Base-by-base conservation (phyloP, 2,329 filamentous ascomycete species). In the Phaeophleospora eucalypticola region DNA sequence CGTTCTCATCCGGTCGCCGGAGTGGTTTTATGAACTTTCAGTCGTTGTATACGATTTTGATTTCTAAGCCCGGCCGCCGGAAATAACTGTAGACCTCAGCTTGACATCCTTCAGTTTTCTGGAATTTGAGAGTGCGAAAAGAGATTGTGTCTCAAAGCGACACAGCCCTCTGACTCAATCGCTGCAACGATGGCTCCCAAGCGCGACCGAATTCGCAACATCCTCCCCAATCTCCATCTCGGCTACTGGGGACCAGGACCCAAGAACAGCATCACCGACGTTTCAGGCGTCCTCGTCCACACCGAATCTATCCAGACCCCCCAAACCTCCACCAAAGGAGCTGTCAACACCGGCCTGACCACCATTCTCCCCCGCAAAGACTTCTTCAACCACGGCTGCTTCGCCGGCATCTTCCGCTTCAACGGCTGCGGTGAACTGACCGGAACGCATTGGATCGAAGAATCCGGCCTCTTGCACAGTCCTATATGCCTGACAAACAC, bases 391-490 rank as follows among this genome's bases (percentile, higher is more conserved):
- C 33, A 44, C 20, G 41, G 21, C 16, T 36, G 41, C 41, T 44
- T 29, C 27, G 41, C 41, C 27, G 33, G 41, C 32, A 35, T 44
- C 27, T 44, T 44, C 41, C 18, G 41, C 32, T 44, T 44, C 41
- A 44, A 44, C 24, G 41, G 41, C 18, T 20, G 18, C 12, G 41
- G 41, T 9, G 41, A 37, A 14, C 15, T 44, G 19, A 44, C 41
- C 1, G 41, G 41, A 8, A 37, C 18, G 18, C 41, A 44, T 14
- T 44, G 41, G 33, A 44, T 44, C 16, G 33, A 44, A 18, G 41
- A 44, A 17, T 27, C 38, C 2, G 38, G 38, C 4, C 4, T 41
- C 3, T n/a, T 41, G 21, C 15, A 29, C 9, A 29, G 21, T 3
- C 38, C 38, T 2, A 32, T 41, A 3, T 17, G 20, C 16, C 29